Base-by-base conservation (phyloP, 1,139 yeast species). In the Kurtzmaniella quercitrusa region DNA sequence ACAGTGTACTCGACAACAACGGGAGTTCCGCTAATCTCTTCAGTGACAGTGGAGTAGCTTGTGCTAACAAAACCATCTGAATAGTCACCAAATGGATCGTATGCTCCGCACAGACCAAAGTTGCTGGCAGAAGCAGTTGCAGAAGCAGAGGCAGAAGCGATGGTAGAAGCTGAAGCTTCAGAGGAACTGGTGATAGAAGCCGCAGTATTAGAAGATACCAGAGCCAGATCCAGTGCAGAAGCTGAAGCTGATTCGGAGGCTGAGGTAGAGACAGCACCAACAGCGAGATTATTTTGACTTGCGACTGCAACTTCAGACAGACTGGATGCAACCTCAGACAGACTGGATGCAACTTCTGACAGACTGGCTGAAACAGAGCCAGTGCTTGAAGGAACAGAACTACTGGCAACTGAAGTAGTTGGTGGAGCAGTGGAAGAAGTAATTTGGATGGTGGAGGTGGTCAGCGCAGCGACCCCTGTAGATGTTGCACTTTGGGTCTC, bases 1-100 rank as follows among this genome's bases (percentile, higher is more conserved):
- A 66, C 60, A 21, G 62, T 61, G 45, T 60, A 63, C 42, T 67
- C 64, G 22, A 65, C 47, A 11, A 62, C 65, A 19, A 60, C 65
- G 7, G 69, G 50, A 14, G 59, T 39, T 15, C 71, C 72, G 41
- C 56, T 50, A 17, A 50, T 56, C 8, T 50, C 52, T 6, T 54
- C 49, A 18, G 66, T 61, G 20, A 52, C 45, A 19, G 63, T 55
- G 26, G 59, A 51, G 23, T 41, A 42, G 23, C 63, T 54, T 3
- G 61, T 50, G 12, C 68, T 61, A 9, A 58, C 51, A 44, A 62
- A 63, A 16, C 49, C 48, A 14, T 20, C 23, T 28, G 39, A 20
- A 17, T 17, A 33, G 12, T 36, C 22, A 38, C 63, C 67, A 2
- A 52, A 46, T 11, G 66, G 64, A 33, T 56, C 26, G 23, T 12